These are phyloP conservation scores for Lachancea quebecensis DNA, from an alignment of 805 yeast genomes.

Conservation along the genomic window DNA sequence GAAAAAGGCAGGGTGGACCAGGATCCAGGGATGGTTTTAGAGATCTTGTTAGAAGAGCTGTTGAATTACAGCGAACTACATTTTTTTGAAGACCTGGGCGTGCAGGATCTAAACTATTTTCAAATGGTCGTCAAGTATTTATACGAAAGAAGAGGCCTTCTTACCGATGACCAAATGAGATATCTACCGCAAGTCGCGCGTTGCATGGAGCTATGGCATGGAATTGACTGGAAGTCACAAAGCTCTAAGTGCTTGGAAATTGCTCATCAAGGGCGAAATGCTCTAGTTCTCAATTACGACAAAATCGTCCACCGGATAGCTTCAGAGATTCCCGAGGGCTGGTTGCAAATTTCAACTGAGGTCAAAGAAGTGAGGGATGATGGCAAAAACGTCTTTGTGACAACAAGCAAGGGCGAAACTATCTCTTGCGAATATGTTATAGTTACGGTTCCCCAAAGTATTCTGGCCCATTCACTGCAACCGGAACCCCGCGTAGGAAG, in stretches of 20 bases:
- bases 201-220: constrained; percentile 72
- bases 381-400: constrained; percentile 28
- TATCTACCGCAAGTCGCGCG: constrained; percentile 49
- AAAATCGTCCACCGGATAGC: constrained; percentile 42
- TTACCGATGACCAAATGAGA: constrained; percentile 45
- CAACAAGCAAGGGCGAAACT: constrained; percentile 29
- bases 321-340: constrained; percentile 33
- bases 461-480: constrained; percentile 38
- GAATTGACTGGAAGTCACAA: constrained; percentile 56
- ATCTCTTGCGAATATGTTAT: constrained; percentile 49
- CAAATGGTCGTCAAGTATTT: constrained; percentile 45
- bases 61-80: constrained; percentile 51
- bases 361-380: constrained; percentile 33
- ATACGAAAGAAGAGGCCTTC: constrained; percentile 37
- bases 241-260: constrained; percentile 65
- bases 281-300: constrained; percentile 54
- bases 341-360: constrained; percentile 36
- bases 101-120: constrained; percentile 45
- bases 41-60: constrained; percentile 49
- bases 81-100: constrained; percentile 43
- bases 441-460: constrained; percentile 74
- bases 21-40: constrained; percentile 29
- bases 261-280: constrained; percentile 72
- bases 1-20: constrained; percentile 20
- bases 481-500: constrained; percentile 32